Evolutionary conservation across 192 early-diverging fungal genomes (phyloP).

Genomic region (Entomortierella lignicola): DNA sequence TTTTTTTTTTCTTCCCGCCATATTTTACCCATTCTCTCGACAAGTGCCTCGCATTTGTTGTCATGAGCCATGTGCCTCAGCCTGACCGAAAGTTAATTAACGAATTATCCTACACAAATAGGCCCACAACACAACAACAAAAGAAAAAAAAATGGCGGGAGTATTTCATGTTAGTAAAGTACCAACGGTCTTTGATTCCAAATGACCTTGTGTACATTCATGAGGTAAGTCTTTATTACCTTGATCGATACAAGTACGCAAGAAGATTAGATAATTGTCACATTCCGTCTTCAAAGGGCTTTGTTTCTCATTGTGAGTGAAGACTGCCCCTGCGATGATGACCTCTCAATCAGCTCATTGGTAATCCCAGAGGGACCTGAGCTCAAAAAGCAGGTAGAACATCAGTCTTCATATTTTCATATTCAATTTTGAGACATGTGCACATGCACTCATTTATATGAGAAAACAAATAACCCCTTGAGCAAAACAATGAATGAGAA

Average conservation of each 20-base stretch:
- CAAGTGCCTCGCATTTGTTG: not conserved
- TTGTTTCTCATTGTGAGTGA: no score
- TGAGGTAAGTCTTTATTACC: not conserved
- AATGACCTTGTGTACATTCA: not conserved
- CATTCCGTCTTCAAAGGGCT: no score
- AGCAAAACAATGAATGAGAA: no score
- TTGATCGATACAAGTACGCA: no score
- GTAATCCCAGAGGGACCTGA: not conserved
- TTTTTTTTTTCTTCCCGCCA: no score
- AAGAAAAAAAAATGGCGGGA: not conserved
- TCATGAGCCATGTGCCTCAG: not conserved
- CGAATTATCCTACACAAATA: no score
- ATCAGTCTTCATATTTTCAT: not conserved
- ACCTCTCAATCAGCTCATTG: no score
- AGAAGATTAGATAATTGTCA: no score
- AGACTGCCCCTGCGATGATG: no score
- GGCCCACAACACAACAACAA: no score
- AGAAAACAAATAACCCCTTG: no score
- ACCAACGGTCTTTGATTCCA: not conserved
- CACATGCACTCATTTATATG: not conserved
- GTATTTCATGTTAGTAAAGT: not conserved
- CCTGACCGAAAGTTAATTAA: not conserved
- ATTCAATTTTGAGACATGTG: not conserved
- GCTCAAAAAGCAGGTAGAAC: not conserved
- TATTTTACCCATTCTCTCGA: no score